Evolutionary conservation across 169 alveolate species (phyloP), one percentile per base, ranked within the genome.

Genomic region (Plasmodium fragile): DNA sequence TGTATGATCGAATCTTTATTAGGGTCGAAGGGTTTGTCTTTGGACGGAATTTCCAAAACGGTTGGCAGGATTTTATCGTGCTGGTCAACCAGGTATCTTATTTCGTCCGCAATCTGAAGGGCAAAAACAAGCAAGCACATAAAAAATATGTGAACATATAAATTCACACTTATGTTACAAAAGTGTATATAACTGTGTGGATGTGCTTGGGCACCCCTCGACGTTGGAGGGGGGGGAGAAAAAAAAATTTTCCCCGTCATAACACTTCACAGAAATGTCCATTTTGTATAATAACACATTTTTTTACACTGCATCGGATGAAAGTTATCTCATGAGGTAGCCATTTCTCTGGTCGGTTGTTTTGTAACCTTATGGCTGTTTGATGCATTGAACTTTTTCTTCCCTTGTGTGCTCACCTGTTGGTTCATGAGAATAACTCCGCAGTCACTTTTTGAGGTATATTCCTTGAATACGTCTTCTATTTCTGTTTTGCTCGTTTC

Each of bases 11-110:
- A 94, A 92, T 95, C 97, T 92, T 95, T 95, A 69, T 93, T 94
- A 7, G 97, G 96, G 71, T 95, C 97, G 77, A 94, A 95, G 0
- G 97, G 96, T 41, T 95, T 95, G 78, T 94, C 96, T 92, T 95
- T 95, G 95, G 96, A 94, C 72, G 97, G 97, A 59, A 95, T 94
- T 75, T 95, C 97, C 92, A 95, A 81, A 13, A 95, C 92, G 11
- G 97, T 93, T 16, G 97, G 97, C 25, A 95, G 75, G 34, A 93
- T 94, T 78, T 94, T 94, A 4, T 77, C 94, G 81, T 95, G 97
- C 5, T 92, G 93, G 83, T 95, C 96, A 70, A 95, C 92, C 39
- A 85, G 65, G 41, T 95, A 34, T 41, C 96, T 92, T 41, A 95
- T 95, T 75, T 93, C 92, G 75, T 95, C 97, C 16, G 97, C 97